Evolutionary conservation across 2,329 filamentous ascomycete genomes (phyloP).

Genomic region (Colletotrichum spinosum): DNA sequence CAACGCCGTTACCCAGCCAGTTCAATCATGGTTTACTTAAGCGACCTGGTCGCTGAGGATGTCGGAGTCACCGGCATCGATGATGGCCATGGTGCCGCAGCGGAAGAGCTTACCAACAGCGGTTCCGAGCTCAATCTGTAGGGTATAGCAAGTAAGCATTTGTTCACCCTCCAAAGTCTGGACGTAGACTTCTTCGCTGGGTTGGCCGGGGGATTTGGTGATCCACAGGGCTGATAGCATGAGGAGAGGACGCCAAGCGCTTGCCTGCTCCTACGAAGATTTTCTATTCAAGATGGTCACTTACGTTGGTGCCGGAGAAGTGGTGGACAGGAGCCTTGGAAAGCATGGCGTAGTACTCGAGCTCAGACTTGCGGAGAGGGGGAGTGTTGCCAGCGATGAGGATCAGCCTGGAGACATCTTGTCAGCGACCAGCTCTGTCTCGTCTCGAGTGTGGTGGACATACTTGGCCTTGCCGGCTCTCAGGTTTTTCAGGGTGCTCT

Average conservation of each 20-base stretch:
- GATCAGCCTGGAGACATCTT: constrained; percentile 79
- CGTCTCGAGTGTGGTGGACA: constrained; percentile 39
- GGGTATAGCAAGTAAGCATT: constrained; percentile 65
- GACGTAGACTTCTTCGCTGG: constrained; percentile 89
- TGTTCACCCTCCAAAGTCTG: constrained; percentile 87
- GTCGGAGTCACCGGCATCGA: constrained; percentile 98
- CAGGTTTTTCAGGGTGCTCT: constrained; percentile 82
- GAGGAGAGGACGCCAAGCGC: constrained; percentile 44
- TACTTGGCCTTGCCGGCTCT: constrained; percentile 93
- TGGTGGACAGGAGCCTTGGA: constrained; percentile 97
- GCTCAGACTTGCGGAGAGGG: constrained; percentile 96
- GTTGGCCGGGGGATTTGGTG: constrained; percentile 60
- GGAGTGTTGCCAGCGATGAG: constrained; percentile 95
- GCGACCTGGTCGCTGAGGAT: constrained; percentile 85
- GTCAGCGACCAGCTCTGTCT: constrained; percentile 10
- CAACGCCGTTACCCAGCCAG: constrained; percentile 54
- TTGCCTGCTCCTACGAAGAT: constrained; percentile 8
- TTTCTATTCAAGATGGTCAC: constrained; percentile 54
- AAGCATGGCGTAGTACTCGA: constrained; percentile 95
- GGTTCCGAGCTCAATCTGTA: constrained; percentile 96
- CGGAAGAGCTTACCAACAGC: constrained; percentile 99
- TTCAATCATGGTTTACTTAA: constrained; percentile 54
- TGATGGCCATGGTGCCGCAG: constrained; percentile 95
- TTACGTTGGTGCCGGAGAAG: constrained; percentile 98
- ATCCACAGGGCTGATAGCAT: constrained; percentile 39